phyloP scores from a whole-genome alignment of 78 protist genomes.

The Bigelowiella natans region DNA sequence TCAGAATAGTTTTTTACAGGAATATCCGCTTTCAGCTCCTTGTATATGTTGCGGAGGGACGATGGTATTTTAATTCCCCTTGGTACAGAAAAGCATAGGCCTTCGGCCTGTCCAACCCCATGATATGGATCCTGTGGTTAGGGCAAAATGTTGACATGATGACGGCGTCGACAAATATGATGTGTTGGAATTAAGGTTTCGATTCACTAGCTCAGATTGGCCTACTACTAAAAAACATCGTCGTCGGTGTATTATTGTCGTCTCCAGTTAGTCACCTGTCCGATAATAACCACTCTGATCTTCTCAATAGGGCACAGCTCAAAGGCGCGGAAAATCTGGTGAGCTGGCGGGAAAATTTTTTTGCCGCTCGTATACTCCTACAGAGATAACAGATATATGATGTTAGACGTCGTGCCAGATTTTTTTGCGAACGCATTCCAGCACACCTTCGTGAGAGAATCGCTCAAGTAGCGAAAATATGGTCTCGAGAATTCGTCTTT shows the following conservation, averaged over 20 bases:
- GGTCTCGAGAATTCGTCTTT: background rate
- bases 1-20: background rate
- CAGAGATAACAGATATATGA: background rate
- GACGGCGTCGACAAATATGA: background rate
- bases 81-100: constrained; percentile 14
- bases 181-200: background rate
- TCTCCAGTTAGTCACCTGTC: too few species aligned
- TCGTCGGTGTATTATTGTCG: too few species aligned
- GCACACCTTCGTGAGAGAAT: background rate
- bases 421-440: background rate
- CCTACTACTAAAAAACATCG: too few species aligned
- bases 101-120: constrained; percentile 1
- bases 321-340: background rate
- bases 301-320: background rate
- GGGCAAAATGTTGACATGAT: background rate
- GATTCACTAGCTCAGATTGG: background rate
- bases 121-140: background rate
- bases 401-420: background rate
- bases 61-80: constrained; percentile 2
- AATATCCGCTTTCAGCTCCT: background rate
- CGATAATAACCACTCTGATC: background rate
- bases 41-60: constrained; percentile 10
- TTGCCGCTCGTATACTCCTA: background rate
- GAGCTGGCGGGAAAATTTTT: background rate
- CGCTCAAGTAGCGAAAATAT: background rate